Conservation (phyloP, 768 basidiomycete genomes). For the Podaxis carcinomalis region DNA sequence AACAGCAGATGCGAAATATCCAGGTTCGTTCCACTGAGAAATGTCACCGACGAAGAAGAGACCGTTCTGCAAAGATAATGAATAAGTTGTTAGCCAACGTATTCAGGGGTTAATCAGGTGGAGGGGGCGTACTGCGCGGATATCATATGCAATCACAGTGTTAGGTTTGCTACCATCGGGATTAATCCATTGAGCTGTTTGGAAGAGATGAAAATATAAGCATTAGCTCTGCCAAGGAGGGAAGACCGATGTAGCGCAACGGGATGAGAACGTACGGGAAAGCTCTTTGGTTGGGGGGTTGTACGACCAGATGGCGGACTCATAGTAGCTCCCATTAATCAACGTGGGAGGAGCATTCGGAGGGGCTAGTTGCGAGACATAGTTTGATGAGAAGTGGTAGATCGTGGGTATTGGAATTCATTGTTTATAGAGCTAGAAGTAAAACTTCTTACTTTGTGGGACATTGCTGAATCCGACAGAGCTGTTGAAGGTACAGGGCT, state of each 20-base stretch:
- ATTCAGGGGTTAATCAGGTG: neutral
- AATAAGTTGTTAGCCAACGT: neutral
- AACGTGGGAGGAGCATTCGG: conserved; percentile 15
- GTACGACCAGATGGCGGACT: conserved; percentile 46
- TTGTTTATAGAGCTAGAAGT: neutral
- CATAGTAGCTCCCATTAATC: conserved; percentile 19
- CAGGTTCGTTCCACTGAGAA: conserved; percentile 31
- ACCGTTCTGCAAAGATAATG: conserved; percentile 21
- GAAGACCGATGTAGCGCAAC: too few species aligned
- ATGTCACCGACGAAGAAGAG: conserved; percentile 44
- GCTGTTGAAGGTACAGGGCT: conserved; percentile 17
- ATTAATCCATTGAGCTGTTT: conserved; percentile 42
- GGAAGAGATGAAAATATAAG: neutral
- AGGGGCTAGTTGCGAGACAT: conserved; percentile 22
- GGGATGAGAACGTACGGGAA: conserved; percentile 25
- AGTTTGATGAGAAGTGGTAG: neutral
- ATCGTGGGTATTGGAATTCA: neutral
- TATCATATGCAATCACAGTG: conserved; percentile 38
- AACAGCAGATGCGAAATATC: conserved; percentile 27
- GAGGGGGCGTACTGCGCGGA: conserved; percentile 20
- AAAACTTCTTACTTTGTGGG: conserved; percentile 26
- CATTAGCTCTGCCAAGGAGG: neutral
- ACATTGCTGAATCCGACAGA: conserved; percentile 32
- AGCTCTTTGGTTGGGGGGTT: conserved; percentile 33
- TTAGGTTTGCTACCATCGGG: conserved; percentile 33